Percentiles rank a stretch among this genome's conserved stretches.
These are phyloP conservation scores for Periconia sp. DNA, from an alignment of 2,329 filamentous ascomycete species.

Conservation along the genomic window DNA sequence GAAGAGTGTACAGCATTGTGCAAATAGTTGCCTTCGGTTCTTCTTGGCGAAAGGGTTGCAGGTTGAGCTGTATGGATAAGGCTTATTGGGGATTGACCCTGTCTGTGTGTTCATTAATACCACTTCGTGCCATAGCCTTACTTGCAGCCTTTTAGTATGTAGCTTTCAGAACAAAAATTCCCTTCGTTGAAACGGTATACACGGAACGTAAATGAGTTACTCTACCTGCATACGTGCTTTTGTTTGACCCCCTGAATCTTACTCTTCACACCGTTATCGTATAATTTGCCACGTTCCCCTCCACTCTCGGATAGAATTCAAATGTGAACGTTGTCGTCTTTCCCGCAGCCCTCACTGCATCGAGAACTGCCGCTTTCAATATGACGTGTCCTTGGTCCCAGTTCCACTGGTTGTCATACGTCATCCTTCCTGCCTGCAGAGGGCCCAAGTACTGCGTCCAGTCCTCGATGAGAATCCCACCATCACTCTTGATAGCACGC, in stretches of 20 bases:
- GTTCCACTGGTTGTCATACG: constrained; percentile 55
- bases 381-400: constrained; percentile 53
- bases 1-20: neutral
- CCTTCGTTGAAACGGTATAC: neutral
- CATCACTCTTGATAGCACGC: constrained; percentile 53
- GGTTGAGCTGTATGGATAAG: neutral
- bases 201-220: neutral
- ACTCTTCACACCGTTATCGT: constrained; percentile 46
- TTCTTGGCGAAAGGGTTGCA: neutral
- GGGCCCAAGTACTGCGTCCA: constrained; percentile 59
- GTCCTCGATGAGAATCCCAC: constrained; percentile 56
- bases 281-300: constrained; percentile 53
- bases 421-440: constrained; percentile 52
- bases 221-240: neutral
- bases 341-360: constrained; percentile 50
- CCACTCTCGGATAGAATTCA: constrained; percentile 58
- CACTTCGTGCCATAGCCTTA: neutral
- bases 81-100: neutral
- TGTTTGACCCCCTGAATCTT: neutral
- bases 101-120: neutral
- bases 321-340: constrained; percentile 54
- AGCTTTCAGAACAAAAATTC: neutral
- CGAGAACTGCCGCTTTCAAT: constrained; percentile 49
- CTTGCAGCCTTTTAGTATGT: neutral
- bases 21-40: neutral